Conservation (phyloP, 257 asterid species). For the Lycium barbarum region DNA sequence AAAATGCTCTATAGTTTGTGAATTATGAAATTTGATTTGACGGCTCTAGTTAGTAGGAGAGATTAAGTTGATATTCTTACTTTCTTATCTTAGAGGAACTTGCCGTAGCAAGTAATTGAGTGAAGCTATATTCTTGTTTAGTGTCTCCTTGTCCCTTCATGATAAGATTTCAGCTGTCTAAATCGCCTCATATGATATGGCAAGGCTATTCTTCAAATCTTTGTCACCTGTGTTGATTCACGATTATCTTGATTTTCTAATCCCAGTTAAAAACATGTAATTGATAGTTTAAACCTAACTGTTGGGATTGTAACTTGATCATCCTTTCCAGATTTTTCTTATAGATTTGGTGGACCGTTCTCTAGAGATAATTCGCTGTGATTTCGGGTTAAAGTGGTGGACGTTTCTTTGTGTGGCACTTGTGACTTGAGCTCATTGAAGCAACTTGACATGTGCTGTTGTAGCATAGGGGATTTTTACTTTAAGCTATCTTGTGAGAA, state of each 20-base stretch:
- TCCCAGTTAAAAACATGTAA: neutral
- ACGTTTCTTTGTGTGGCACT: neutral
- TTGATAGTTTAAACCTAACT: neutral
- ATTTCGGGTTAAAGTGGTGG: neutral
- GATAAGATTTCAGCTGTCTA: constrained; percentile 1
- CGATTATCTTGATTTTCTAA: neutral
- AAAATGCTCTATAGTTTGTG: neutral
- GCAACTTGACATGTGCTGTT: constrained; percentile 7
- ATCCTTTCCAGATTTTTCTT: constrained; percentile 20
- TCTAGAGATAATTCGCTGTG: neutral
- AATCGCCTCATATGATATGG: neutral
- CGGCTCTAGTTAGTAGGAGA: constrained; percentile 17
- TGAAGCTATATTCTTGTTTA: neutral
- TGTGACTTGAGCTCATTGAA: neutral
- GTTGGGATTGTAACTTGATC: neutral
- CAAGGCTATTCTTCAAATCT: neutral
- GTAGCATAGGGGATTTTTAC: neutral
- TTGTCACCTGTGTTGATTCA: constrained; percentile 8
- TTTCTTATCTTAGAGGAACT: neutral
- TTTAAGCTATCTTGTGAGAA: constrained; percentile 13
- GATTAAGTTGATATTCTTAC: constrained; percentile 15
- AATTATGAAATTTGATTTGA: constrained; percentile 11
- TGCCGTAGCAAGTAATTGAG: neutral
- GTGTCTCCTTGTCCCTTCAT: constrained; percentile 17
- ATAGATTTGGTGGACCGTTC: neutral